Base-by-base conservation (phyloP, 2,329 filamentous ascomycete species). In the Fusarium sublunatum region DNA sequence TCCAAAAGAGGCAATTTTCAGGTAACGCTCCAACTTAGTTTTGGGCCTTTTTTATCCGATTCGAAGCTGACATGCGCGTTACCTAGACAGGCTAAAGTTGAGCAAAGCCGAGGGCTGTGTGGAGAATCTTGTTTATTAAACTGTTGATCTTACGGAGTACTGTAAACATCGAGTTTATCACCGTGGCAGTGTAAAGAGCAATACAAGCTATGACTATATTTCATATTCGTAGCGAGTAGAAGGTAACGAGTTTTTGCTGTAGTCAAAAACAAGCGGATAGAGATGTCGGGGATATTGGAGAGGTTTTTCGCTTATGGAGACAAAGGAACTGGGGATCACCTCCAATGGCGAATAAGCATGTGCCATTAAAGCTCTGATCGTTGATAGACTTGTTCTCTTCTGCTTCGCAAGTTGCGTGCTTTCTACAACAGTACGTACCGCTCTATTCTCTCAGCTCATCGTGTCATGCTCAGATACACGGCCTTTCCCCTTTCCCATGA, bases 11-110 rank as follows among this genome's bases (percentile, higher is more conserved):
- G 57, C 38, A 60, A 61, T 48, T 49, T 60, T 35, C 46, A 47
- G 43, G 55, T 42, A 50, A 40, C 24, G 11, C 48, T 53, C n/a
- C 29, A 47, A 53, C 54, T 41, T 59, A 59, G 56, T 54, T 60
- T 35, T 41, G 42, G 60, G 53, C 24, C 36, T 42, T 35, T 60
- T 41, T n/a, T 11, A 15, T 58, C 40, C 31, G 49, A 65, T 55
- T 52, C 49, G 66, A 69, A 66, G 66, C 66, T 69, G 65, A 69
- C 63, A 60, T 57, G 43, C 53, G 13, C 43, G 48, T 65, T 53
- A 49, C 45, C 59, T 31, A 47, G 34, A 42, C 44, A 36, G 48
- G 47, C 55, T 61, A 40, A 50, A 24, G 13, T 43, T 28, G 10
- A 24, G 32, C 9, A 24, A 44, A 31, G 35, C 32, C 45, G 52